phyloP scores from a whole-genome alignment of 2,329 filamentous ascomycete genomes.

The Sclerotinia sclerotiorum region DNA sequence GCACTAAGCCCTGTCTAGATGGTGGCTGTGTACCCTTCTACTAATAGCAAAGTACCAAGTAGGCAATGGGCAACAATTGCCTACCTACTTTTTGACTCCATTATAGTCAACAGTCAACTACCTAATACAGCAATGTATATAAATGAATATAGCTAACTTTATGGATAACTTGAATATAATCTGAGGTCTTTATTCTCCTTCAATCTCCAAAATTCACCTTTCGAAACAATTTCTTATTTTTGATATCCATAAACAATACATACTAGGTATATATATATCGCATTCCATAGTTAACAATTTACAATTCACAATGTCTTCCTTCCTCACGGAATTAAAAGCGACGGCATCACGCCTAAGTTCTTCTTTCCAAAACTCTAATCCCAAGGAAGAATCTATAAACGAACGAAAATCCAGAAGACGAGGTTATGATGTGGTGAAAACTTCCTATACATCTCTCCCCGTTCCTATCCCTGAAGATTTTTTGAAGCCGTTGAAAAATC shows the following conservation, averaged over 20 bases:
- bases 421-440: constrained; percentile 23
- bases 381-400: background rate
- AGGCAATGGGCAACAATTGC: constrained; percentile 1
- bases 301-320: constrained; percentile 13
- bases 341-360: background rate
- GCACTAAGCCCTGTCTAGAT: constrained; percentile 15
- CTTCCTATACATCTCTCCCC: constrained; percentile 42
- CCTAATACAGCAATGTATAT: background rate
- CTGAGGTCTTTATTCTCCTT: background rate
- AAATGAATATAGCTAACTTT: background rate
- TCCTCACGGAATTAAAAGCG: background rate
- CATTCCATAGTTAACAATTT: background rate
- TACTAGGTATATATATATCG: background rate
- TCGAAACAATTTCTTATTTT: background rate
- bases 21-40: background rate
- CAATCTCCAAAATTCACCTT: background rate
- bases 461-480: constrained; percentile 49
- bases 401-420: background rate
- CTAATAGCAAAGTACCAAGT: no score
- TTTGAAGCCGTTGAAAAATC: constrained; percentile 49
- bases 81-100: background rate
- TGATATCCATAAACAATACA: background rate
- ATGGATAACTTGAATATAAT: background rate
- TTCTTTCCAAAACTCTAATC: background rate
- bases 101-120: background rate